phyloP scores from a whole-genome alignment of 1,139 yeast genomes.

The Meyerozyma guilliermondii region DNA sequence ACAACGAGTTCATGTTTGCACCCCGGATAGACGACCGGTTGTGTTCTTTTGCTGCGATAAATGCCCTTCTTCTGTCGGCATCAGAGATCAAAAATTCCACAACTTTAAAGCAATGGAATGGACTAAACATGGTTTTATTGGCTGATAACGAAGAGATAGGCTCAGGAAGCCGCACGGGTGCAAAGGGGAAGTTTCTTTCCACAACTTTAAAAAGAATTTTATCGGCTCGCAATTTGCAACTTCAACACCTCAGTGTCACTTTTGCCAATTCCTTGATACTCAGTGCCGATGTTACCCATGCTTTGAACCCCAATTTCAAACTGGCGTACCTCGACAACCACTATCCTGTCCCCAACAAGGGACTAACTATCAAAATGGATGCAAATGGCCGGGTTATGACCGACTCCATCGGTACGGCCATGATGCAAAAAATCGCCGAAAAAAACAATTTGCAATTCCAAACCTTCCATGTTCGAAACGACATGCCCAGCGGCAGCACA shows the following conservation, averaged over 20 bases:
- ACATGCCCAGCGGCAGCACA: constrained; percentile 41
- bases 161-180: constrained; percentile 39
- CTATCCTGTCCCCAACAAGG: constrained; percentile 39
- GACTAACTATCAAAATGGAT: constrained; percentile 36
- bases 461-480: constrained; percentile 41
- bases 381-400: constrained; percentile 41
- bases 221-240: constrained; percentile 2
- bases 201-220: constrained; percentile 12
- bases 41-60: constrained; percentile 38
- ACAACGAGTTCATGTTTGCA: constrained; percentile 36
- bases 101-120: constrained; percentile 19
- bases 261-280: constrained; percentile 35
- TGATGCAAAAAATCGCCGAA: constrained; percentile 28
- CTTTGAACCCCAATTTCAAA: constrained; percentile 40
- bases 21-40: constrained; percentile 43
- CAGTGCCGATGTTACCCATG: constrained; percentile 46
- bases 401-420: constrained; percentile 33
- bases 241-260: constrained; percentile 13
- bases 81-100: neutral
- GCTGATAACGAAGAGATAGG: constrained; percentile 45
- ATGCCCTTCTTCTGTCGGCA: constrained; percentile 21
- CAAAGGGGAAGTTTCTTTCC: constrained; percentile 27
- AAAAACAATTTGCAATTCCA: constrained; percentile 27
- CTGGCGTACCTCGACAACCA: constrained; percentile 33
- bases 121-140: constrained; percentile 33